Evolutionary conservation across 2,329 filamentous ascomycete species (phyloP), one percentile per base, ranked within the genome.

Genomic region (Pseudogymnoascus sp.): DNA sequence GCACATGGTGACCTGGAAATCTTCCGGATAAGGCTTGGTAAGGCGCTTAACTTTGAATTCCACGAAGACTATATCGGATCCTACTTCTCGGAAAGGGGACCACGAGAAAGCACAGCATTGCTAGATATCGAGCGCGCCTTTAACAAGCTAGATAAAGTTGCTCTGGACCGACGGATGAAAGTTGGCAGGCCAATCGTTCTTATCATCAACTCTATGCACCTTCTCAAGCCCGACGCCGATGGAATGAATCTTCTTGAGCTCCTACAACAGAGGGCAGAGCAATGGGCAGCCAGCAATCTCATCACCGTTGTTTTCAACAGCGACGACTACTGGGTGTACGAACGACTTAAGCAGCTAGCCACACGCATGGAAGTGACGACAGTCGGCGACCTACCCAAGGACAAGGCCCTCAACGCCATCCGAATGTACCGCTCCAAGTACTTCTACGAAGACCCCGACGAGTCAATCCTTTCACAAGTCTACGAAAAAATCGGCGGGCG

Each of bases 281-380:
- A 94, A 74, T 99, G 94, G 94, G 93, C 94, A 1, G 94, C 93
- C 1, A 86, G 90, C 18, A 93, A 91, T 67, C 82, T 99, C 7
- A 90, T 95, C 31, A 97, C 94, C 1, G 84, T 91, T 80, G 87
- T 99, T 35, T 92, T 99, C 77, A 97, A 97, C 76, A 92, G 87
- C 62, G 94, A 99, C 75, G 94, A 97, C 73, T 99, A 96, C 76
- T 99, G 94, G 94, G 90, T 99, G 0, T 97, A 97, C 71, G 94
- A 99, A 75, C 84, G 92, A 12, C 78, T 99, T 61, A 97, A 97
- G 79, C 88, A 91, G 73, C 88, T 96, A 64, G 91, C 92, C 2
- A 96, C 92, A 1, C 86, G 94, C 53, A 96, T 99, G 91, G 92
- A 97, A 72, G 89, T 99, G 4, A 87, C 96, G 38, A 86, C 91